phyloP scores from a whole-genome alignment of 441 rosid genomes.

The Melianthus villosus region DNA sequence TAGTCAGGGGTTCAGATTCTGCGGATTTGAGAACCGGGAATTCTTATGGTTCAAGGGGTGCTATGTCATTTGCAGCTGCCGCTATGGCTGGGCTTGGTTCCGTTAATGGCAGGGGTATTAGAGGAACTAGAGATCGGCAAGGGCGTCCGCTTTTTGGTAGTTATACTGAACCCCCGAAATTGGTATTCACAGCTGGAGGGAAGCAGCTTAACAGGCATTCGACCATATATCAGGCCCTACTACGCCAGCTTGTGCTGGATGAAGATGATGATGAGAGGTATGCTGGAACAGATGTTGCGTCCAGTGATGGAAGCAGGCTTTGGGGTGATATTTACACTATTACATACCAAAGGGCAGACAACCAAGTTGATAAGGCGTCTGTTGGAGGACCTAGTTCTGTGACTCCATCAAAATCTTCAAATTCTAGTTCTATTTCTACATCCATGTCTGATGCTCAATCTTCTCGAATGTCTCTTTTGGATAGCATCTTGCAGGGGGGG shows the following conservation, averaged over 20 bases:
- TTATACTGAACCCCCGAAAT: slow-evolving; percentile 65
- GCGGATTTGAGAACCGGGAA: slow-evolving; percentile 52
- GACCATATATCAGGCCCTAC: slow-evolving; percentile 97
- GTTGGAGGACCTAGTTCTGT: slow-evolving; percentile 44
- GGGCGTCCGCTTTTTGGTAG: slow-evolving; percentile 63
- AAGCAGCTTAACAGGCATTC: slow-evolving; percentile 86
- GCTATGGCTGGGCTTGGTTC: slow-evolving; percentile 98
- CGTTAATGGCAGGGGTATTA: slow-evolving; percentile 80
- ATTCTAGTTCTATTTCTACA: slow-evolving; percentile 30
- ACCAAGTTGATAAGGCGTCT: slow-evolving; percentile 51
- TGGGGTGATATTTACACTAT: slow-evolving; percentile 88
- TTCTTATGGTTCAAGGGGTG: slow-evolving; percentile 80
- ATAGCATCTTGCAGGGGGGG: slow-evolving; percentile 85
- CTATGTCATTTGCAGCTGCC: slow-evolving; percentile 94
- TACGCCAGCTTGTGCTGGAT: slow-evolving; percentile 71
- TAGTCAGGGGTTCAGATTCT: slow-evolving; percentile 57
- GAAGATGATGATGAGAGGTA: slow-evolving; percentile 91
- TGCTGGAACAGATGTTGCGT: slow-evolving; percentile 59
- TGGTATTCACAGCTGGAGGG: slow-evolving; percentile 73
- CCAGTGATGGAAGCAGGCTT: slow-evolving; percentile 85
- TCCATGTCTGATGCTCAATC: slow-evolving; percentile 37
- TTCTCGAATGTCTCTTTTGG: slow-evolving; percentile 54
- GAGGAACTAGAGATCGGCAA: slow-evolving; percentile 84
- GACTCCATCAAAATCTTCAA: slow-evolving; percentile 35
- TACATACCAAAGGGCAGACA: slow-evolving; percentile 76